Evolutionary conservation across 768 basidiomycete species (phyloP), one percentile per base, ranked within the genome.

Genomic region (Favolaschia claudopus): DNA sequence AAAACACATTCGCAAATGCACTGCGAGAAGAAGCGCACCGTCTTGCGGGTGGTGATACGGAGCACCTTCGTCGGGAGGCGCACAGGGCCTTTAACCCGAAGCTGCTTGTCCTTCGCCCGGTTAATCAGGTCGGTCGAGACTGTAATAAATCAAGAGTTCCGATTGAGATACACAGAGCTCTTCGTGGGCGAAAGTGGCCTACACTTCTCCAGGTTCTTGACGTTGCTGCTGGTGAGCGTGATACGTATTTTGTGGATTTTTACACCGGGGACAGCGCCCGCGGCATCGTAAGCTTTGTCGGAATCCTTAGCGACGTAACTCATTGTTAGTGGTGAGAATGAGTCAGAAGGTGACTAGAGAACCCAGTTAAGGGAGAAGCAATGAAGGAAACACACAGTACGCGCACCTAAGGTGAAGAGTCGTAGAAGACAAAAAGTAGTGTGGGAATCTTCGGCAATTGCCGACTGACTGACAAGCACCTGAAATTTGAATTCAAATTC

Each of bases 161-260:
- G 13, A 58, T 31, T 31, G 55, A 8, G 12, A 17, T 44, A 15
- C 47, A 7, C n/a, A 33, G 4, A 7, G 0, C 14, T 49, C 15
- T 51, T 3, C 13, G 39, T 40, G 29, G 29, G 15, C 29, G 19
- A 40, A 0, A 24, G 0, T 32, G 24, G 77, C 83, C 60, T 64
- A 98, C 96, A 98, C 82, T 98, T 99, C 83, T 99, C 97, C 71
- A 99, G 82, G 85, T 95, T 96, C 84, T 86, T 89, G 80, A 99
- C 93, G 77, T 98, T 98, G 82, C 92, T 91, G 81, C 92, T 94
- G 66, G 97, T 99, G 76, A 99, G 84, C 65, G 97, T 99, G 83
- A 99, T 99, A 65, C 97, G 84, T 77, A 99, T 99, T 87, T 98
- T 98, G 88, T 99, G 96, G 76, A 94, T 87, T 80, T 98, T 96